A percentile compares a stretch with the other conserved stretches of the same genome.
phyloP scores from a whole-genome alignment of 169 alveolate species.

The Plasmodium coatneyi region DNA sequence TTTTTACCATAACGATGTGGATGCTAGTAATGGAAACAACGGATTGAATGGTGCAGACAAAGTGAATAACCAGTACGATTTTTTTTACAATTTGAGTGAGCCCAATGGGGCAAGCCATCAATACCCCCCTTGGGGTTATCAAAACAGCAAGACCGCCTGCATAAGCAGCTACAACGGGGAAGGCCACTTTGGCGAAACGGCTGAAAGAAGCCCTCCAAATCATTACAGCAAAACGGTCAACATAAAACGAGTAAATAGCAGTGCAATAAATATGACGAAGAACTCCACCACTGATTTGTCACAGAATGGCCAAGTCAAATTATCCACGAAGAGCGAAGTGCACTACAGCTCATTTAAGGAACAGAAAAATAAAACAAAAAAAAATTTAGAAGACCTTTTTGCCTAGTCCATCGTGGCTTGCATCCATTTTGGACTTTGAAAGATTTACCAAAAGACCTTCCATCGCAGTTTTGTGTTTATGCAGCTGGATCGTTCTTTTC shows the following conservation, averaged over 20 bases:
- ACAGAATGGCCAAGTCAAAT: slow-evolving; percentile 27
- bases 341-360: slow-evolving; percentile 31
- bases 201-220: not conserved
- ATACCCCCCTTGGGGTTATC: not conserved
- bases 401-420: not conserved
- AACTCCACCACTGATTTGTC: slow-evolving; percentile 17
- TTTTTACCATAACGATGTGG: not conserved
- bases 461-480: not conserved
- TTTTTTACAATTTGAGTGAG: slow-evolving; percentile 33
- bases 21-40: slow-evolving; percentile 2
- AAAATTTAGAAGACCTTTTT: slow-evolving; percentile 69
- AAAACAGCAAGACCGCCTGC: not conserved
- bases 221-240: slow-evolving; percentile 28
- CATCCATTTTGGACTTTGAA: not conserved
- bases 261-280: slow-evolving; percentile 12
- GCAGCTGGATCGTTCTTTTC: not conserved
- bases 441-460: not conserved
- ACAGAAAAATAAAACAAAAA: slow-evolving; percentile 51
- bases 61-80: slow-evolving; percentile 40
- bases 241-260: slow-evolving; percentile 36
- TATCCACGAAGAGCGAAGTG: slow-evolving; percentile 68
- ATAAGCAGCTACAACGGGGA: slow-evolving; percentile 6
- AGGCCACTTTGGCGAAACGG: not conserved
- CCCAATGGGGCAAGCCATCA: not conserved
- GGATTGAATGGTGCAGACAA: not conserved